Conservation (phyloP, 2,329 filamentous ascomycete species). For the Trichoderma atroviride region DNA sequence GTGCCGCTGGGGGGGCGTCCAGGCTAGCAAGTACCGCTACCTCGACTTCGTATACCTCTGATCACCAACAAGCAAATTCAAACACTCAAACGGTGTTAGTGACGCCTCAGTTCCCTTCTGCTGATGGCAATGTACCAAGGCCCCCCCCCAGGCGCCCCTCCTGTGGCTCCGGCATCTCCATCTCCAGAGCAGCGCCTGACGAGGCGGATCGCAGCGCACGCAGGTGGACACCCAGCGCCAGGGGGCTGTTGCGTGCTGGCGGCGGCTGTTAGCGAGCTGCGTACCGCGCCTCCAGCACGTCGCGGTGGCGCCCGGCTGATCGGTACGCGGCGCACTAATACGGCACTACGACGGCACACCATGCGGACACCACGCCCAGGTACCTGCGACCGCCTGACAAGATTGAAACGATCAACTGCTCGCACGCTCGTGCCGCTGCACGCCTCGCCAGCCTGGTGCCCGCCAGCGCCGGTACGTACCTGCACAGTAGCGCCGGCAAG, state of each 20-base stretch:
- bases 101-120: background rate
- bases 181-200: constrained; percentile 21
- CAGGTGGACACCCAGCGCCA: constrained; percentile 1
- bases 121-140: background rate
- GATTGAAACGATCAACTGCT: background rate
- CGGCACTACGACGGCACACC: background rate
- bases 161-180: background rate
- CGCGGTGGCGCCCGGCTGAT: background rate
- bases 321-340: constrained; percentile 17
- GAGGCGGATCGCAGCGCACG: constrained; percentile 10
- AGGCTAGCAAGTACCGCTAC: background rate
- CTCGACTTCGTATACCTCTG: background rate
- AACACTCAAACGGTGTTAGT: too few species aligned
- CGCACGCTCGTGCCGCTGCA: background rate
- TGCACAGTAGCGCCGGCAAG: background rate
- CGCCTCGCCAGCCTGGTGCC: background rate
- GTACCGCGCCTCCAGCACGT: constrained; percentile 12
- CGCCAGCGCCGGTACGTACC: background rate
- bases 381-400: background rate
- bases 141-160: background rate
- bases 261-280: constrained; percentile 19
- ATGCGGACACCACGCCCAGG: background rate
- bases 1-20: background rate
- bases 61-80: too few species aligned
- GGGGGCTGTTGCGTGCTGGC: constrained; percentile 17